A percentile compares a stretch with the other conserved stretches of the same genome.
phyloP scores from a whole-genome alignment of 2,329 filamentous ascomycete genomes.

The Teratosphaeriaceae sp. region DNA sequence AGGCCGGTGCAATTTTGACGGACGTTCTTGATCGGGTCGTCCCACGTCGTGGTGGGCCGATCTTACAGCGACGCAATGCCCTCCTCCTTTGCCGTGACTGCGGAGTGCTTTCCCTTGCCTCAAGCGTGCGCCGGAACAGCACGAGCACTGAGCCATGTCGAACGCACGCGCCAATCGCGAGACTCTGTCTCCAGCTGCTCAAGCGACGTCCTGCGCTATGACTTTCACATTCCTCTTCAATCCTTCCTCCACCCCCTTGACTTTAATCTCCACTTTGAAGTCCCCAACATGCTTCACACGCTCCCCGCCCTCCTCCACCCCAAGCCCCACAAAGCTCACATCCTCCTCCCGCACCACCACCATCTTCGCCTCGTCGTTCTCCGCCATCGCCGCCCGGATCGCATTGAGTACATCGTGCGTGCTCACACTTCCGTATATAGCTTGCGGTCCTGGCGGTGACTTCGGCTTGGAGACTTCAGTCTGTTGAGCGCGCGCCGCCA shows the following conservation, averaged over 20 bases:
- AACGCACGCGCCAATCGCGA: too few species aligned
- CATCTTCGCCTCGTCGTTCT: conserved; percentile 45
- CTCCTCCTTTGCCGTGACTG: too few species aligned
- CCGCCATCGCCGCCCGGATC: conserved; percentile 43
- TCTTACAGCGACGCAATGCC: too few species aligned
- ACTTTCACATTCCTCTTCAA: conserved; percentile 39
- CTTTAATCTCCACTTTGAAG: conserved; percentile 45
- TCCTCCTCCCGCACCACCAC: conserved; percentile 46
- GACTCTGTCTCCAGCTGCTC: too few species aligned
- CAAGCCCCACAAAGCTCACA: conserved; percentile 42
- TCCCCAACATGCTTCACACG: conserved; percentile 48
- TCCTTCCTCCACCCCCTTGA: conserved; percentile 40
- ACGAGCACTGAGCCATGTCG: too few species aligned
- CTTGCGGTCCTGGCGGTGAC: conserved; percentile 17
- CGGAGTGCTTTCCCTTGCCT: too few species aligned
- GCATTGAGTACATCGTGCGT: conserved; percentile 44
- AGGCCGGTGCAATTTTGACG: too few species aligned
- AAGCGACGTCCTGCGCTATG: conserved; percentile 28
- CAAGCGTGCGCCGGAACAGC: too few species aligned
- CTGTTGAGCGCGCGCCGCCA: conserved; percentile 19
- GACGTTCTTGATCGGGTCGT: too few species aligned
- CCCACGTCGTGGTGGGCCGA: too few species aligned
- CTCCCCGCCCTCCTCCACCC: conserved; percentile 30
- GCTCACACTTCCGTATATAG: conserved; percentile 51
- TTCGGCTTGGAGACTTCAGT: neutral